phyloP scores from a whole-genome alignment of 345 rosid genomes.

The Combretum micranthum region DNA sequence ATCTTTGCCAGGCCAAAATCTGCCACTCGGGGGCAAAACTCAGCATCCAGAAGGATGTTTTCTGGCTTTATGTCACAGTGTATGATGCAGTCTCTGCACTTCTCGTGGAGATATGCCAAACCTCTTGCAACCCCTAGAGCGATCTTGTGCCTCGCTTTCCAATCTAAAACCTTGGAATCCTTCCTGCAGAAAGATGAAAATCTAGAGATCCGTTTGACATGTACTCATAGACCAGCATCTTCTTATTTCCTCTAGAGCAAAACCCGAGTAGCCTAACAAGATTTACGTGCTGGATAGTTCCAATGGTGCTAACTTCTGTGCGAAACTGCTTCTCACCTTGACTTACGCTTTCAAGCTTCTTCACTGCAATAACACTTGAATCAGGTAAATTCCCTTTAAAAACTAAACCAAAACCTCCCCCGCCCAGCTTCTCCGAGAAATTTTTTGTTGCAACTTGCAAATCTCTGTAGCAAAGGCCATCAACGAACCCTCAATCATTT shows the following conservation, averaged over 20 bases:
- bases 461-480: slow-evolving; percentile 5
- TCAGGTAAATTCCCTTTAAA: slow-evolving; percentile 14
- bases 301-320: slow-evolving; percentile 19
- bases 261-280: slow-evolving; percentile 16
- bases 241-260: slow-evolving; percentile 44
- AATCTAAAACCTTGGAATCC: slow-evolving; percentile 26
- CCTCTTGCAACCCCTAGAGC: slow-evolving; percentile 73
- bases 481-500: not conserved
- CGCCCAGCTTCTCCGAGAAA: slow-evolving; percentile 16
- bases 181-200: slow-evolving; percentile 34
- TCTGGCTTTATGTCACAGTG: slow-evolving; percentile 79
- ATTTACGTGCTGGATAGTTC: slow-evolving; percentile 21
- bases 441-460: slow-evolving; percentile 11
- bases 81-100: slow-evolving; percentile 70
- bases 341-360: slow-evolving; percentile 10
- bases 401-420: slow-evolving; percentile 27
- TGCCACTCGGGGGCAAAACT: slow-evolving; percentile 60
- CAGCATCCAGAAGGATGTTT: slow-evolving; percentile 57
- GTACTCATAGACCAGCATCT: slow-evolving; percentile 60
- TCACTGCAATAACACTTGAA: slow-evolving; percentile 17
- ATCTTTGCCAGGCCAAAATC: slow-evolving; percentile 80
- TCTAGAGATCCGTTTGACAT: slow-evolving; percentile 70
- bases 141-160: slow-evolving; percentile 49
- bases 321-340: slow-evolving; percentile 17
- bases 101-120: slow-evolving; percentile 56